Evolutionary conservation across 768 basidiomycete species (phyloP).

Genomic region (Agaricus sinodeliciosus): DNA sequence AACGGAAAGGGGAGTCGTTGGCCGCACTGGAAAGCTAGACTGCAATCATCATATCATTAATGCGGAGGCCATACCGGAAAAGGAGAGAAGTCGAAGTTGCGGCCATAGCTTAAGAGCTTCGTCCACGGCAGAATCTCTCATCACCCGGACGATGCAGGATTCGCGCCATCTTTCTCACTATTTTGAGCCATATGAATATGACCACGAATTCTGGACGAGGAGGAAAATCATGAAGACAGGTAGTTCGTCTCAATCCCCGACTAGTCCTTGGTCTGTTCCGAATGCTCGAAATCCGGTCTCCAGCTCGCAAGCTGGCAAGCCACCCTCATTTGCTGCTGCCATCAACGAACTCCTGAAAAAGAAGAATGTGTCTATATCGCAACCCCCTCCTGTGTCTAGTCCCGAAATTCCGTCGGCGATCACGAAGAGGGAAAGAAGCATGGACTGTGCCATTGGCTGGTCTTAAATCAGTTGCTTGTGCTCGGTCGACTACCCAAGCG

Average conservation of each 20-base stretch:
- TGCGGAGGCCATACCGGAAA: not conserved
- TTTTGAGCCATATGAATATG: conserved; percentile 3
- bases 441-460: conserved; percentile 12
- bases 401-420: conserved; percentile 10
- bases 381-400: not conserved
- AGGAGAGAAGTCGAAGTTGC: conserved; percentile 10
- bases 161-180: not conserved
- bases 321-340: conserved; percentile 2
- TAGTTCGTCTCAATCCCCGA: conserved; percentile 13
- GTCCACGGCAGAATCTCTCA: not conserved
- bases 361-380: not conserved
- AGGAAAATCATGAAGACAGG: conserved; percentile 12
- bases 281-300: not conserved
- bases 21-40: not conserved
- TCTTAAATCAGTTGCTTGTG: not conserved
- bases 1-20: not conserved
- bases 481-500: too few relatives aligned
- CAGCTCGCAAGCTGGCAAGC: conserved; percentile 4
- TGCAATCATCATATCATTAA: not conserved
- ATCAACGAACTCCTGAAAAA: conserved; percentile 8
- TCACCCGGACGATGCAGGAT: not conserved
- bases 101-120: conserved; percentile 1
- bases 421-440: conserved; percentile 16
- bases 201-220: conserved; percentile 6
- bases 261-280: not conserved